Percentiles rank a stretch among this genome's conserved stretches.
These are phyloP conservation scores for Candida silvicultrix DNA, from an alignment of 805 yeast species.

Conservation along the genomic window DNA sequence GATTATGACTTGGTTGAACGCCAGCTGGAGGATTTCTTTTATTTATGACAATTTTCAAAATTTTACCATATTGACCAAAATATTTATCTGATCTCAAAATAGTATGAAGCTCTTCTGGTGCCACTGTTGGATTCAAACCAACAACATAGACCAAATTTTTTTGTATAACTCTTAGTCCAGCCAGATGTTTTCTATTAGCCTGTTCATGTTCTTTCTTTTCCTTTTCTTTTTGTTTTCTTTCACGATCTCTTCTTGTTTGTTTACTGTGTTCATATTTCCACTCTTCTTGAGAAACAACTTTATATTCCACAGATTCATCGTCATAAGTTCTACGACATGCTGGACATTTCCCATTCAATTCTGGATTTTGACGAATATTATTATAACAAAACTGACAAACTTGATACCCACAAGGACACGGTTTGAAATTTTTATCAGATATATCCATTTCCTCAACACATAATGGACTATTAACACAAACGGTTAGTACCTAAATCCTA, in stretches of 20 bases:
- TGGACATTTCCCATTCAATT: constrained; percentile 93
- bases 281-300: constrained; percentile 79
- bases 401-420: constrained; percentile 99
- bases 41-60: constrained; percentile 88
- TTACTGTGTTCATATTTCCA: constrained; percentile 71
- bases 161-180: constrained; percentile 98
- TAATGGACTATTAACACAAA: constrained; percentile 59
- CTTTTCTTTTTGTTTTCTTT: constrained; percentile 79
- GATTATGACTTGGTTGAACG: constrained; percentile 21
- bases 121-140: constrained; percentile 78
- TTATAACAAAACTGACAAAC: constrained; percentile 98
- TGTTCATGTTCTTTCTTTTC: constrained; percentile 88
- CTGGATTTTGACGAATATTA: constrained; percentile 92
- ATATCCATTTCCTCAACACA: constrained; percentile 98
- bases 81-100: constrained; percentile 84
- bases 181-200: constrained; percentile 75
- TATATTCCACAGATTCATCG: constrained; percentile 88
- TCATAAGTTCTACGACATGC: constrained; percentile 94
- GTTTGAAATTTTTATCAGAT: constrained; percentile 92
- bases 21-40: constrained; percentile 47
- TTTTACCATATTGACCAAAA: constrained; percentile 98
- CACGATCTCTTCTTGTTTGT: constrained; percentile 75
- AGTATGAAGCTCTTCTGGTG: constrained; percentile 78
- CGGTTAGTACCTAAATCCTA: neutral
- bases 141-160: constrained; percentile 95